Base-by-base conservation (phyloP, 768 basidiomycete genomes). In the Naganishia onofrii region DNA sequence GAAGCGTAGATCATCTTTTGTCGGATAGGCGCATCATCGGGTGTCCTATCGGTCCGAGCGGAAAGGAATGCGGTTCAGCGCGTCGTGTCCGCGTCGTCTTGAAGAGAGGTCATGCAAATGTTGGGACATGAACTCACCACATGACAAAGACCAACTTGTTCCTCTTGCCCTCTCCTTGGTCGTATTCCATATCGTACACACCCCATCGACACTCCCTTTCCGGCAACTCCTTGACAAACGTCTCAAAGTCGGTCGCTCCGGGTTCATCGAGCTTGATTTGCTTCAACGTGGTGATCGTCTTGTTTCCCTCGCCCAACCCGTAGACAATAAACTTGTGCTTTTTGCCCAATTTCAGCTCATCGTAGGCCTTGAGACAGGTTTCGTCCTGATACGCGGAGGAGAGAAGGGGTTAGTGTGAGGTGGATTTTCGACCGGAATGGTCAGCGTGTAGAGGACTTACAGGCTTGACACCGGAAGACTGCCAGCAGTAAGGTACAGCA, bases 1-100 rank as follows among this genome's bases (percentile, higher is more conserved):
- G 92, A 88, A 2, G 95, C 89, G 82, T 87, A 90, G 75, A 96
- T 76, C 93, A 97, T 97, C 88, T 94, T 97, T 78, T 87, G 84
- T 83, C 90, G 93, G 82, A 94, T 85, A 83, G 87, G 90, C 51
- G 92, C 88, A 52, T 80, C 82, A 76, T 94, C 92, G 72, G 95
- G 94, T 23, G 88, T 85, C 95, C 95, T 97, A 76, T 29, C 31
- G n/a, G 31, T 29, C 23, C 23, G 17, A 38, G 54, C 31, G 51
- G 36, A 52, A 23, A n/a, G n/a, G n/a, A n/a, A n/a, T n/a, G n/a
- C n/a, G n/a, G n/a, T n/a, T n/a, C n/a, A n/a, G n/a, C n/a, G n/a
- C n/a, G n/a, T n/a, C n/a, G n/a, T n/a, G n/a, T n/a, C n/a, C n/a
- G n/a, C n/a, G n/a, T n/a, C n/a, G n/a, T n/a, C n/a, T n/a, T n/a